Base-by-base conservation (phyloP, 2,329 filamentous ascomycete genomes). In the Monilinia polystroma region DNA sequence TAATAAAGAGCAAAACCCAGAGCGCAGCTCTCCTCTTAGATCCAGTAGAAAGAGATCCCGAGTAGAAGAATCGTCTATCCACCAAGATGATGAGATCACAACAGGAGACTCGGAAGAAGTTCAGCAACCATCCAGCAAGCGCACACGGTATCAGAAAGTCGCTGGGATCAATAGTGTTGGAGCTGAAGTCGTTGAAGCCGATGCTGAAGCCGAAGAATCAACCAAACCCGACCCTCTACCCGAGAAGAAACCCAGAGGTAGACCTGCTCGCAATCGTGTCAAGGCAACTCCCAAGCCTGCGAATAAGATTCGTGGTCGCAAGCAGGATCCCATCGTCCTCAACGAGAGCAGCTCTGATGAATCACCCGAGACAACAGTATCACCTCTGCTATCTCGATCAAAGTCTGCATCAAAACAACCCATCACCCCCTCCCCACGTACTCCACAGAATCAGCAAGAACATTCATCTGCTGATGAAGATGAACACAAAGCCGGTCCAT, bases 1-100 rank as follows among this genome's bases (percentile, higher is more conserved):
- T 20, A n/a, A 43, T 38, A 59, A 54, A 35, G 29, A 64, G n/a
- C 58, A 57, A 35, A 23, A 32, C 29, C n/a, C 29, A 51, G 7
- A 43, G 11, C 57, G n/a, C 32, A 29, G 43, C 26, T 20, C 23
- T 64, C 29, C 29, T 14, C 41, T 64, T 32, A 32, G 23, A 54
- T 23, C 60, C 32, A 62, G 23, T 14, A 65, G 2, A 47, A 66
- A 68, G 63, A 65, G 63, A 60, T 41, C 56, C 20, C 56, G 66
- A 57, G 49, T 7, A 12, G 63, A 60, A 16, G 63, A 60, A 11
- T 16, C 54, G 35, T 57, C 26, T 29, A 52, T 5, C 35, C 26
- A 45, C 7, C 41, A 56, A 56, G 35, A 11, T 53, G 56, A 5
- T 51, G 63, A n/a, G n/a, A 14, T n/a, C n/a, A 1, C 63, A 55